Conservation (phyloP, 352 stramenopile genomes). For the Saprolegnia parasitica region DNA sequence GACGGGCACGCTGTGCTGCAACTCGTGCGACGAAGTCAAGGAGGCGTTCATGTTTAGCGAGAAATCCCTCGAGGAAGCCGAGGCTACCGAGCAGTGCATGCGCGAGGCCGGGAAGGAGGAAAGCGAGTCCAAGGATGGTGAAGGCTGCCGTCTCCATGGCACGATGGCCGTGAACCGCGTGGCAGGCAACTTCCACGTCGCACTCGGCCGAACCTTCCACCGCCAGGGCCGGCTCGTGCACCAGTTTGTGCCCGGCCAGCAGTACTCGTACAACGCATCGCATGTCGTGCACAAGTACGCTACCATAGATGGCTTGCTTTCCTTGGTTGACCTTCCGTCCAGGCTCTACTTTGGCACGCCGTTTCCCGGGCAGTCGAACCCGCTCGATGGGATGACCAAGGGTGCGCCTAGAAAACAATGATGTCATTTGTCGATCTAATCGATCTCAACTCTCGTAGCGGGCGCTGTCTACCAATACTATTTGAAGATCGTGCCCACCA, state of each 20-base stretch:
- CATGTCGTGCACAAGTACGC: slow-evolving; percentile 63
- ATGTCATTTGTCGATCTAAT: no score
- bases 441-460: slow-evolving; percentile 38
- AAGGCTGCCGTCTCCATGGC: slow-evolving; percentile 72
- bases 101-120: slow-evolving; percentile 61
- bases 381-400: slow-evolving; percentile 58
- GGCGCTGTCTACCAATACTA: slow-evolving; percentile 84
- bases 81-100: slow-evolving; percentile 73
- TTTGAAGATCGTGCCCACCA: slow-evolving; percentile 84
- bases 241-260: slow-evolving; percentile 74
- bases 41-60: slow-evolving; percentile 75
- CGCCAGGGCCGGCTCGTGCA: slow-evolving; percentile 71
- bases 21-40: slow-evolving; percentile 80
- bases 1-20: slow-evolving; percentile 66
- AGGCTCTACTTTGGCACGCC: slow-evolving; percentile 66
- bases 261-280: slow-evolving; percentile 73
- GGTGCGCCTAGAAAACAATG: slow-evolving; percentile 35
- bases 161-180: slow-evolving; percentile 84
- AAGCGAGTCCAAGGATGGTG: slow-evolving; percentile 64
- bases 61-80: slow-evolving; percentile 65
- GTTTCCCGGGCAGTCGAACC: slow-evolving; percentile 37
- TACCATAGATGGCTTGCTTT: neutral
- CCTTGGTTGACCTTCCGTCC: neutral
- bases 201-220: slow-evolving; percentile 74
- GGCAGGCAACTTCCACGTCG: slow-evolving; percentile 81